A percentile compares a stretch with the other conserved stretches of the same genome.
These are phyloP conservation scores for Phaeosphaeriaceae sp. DNA, from an alignment of 2,329 filamentous ascomycete species.

Conservation along the genomic window DNA sequence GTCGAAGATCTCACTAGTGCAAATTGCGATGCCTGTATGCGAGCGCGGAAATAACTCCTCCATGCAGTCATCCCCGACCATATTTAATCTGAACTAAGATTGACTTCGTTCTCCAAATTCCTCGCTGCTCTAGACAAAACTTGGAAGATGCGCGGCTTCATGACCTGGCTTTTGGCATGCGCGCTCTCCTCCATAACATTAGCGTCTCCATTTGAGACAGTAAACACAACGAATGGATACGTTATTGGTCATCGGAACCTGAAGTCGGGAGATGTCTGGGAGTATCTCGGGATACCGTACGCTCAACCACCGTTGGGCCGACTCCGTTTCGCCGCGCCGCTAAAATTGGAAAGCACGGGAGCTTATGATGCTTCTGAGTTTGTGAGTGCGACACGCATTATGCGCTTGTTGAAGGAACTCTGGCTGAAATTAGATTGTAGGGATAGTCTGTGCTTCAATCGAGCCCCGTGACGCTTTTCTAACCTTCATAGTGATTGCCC, in stretches of 20 bases:
- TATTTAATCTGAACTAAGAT: background rate
- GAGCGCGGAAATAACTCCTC: background rate
- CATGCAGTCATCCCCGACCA: background rate
- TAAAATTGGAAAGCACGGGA: constrained; percentile 15
- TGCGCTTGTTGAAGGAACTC: background rate
- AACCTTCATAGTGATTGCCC: constrained; percentile 25
- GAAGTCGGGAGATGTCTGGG: constrained; percentile 24
- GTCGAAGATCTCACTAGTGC: background rate
- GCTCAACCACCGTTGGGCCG: constrained; percentile 40
- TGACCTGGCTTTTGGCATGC: constrained; percentile 5
- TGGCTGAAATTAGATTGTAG: constrained; percentile 5
- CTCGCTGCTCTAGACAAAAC: background rate
- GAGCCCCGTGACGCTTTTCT: too few relatives aligned
- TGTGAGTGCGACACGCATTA: constrained; percentile 7
- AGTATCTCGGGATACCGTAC: constrained; percentile 46
- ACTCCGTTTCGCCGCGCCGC: constrained; percentile 38
- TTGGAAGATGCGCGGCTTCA: constrained; percentile 7
- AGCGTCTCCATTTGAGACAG: constrained; percentile 25
- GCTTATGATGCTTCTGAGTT: constrained; percentile 18
- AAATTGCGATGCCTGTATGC: background rate
- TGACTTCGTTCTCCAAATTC: background rate
- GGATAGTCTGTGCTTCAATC: constrained; percentile 13
- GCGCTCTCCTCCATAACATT: constrained; percentile 4
- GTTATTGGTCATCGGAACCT: constrained; percentile 32
- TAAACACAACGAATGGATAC: constrained; percentile 22